These are phyloP conservation scores for Leucocoprinus leucothites DNA, from an alignment of 768 basidiomycete species.

Conservation along the genomic window DNA sequence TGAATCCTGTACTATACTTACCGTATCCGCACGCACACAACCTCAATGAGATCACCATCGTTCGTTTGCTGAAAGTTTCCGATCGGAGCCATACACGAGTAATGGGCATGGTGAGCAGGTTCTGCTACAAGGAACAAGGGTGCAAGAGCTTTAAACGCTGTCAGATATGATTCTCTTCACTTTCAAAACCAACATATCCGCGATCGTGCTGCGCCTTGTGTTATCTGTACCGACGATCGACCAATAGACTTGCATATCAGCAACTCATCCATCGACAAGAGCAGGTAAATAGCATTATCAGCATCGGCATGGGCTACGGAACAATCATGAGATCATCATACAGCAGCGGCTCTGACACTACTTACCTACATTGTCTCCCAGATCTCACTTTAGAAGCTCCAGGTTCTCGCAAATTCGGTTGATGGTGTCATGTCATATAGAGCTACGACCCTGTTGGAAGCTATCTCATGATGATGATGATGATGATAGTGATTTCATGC, in stretches of 20 bases:
- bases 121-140: no score
- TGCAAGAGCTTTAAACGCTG: no score
- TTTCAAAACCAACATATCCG: no score
- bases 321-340: no score
- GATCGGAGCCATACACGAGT: no score
- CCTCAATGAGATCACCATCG: not conserved
- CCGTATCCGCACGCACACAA: not conserved
- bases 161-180: not conserved
- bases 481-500: constrained; percentile 1
- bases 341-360: no score
- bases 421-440: constrained; percentile 5
- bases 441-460: not conserved
- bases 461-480: not conserved
- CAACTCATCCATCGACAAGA: not conserved
- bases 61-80: no score
- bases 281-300: not conserved
- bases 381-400: no score
- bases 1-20: constrained; percentile 12
- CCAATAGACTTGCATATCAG: no score
- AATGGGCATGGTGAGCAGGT: no score
- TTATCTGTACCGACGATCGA: not conserved
- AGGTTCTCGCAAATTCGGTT: not conserved
- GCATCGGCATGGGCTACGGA: no score
- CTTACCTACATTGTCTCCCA: not conserved
- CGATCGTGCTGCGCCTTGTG: no score